phyloP scores from a whole-genome alignment of 2,329 filamentous ascomycete genomes.

The Trichoderma sp. region DNA sequence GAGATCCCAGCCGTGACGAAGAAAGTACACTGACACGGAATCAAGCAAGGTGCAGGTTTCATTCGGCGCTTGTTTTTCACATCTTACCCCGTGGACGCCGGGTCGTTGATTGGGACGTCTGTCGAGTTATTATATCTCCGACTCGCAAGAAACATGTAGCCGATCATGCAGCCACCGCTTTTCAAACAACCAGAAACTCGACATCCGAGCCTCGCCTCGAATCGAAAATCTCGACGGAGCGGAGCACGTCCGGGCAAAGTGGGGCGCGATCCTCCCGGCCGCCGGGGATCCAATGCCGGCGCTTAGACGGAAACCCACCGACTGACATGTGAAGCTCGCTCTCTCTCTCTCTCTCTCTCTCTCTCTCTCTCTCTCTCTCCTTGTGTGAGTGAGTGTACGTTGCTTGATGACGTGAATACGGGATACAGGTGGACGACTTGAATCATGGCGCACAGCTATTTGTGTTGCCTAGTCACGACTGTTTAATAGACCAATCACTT shows the following conservation, averaged over 20 bases:
- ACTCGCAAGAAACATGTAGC: neutral
- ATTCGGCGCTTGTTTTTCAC: neutral
- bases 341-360: neutral
- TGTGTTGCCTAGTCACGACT: neutral
- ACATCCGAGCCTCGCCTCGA: neutral
- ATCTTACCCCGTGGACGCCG: neutral
- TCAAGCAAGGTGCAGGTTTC: neutral
- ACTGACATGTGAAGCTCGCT: neutral
- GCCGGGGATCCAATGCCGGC: neutral
- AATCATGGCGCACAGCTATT: constrained; percentile 2
- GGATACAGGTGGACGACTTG: neutral
- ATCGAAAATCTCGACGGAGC: neutral
- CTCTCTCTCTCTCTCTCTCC: neutral
- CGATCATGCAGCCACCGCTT: constrained; percentile 5
- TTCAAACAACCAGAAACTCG: neutral
- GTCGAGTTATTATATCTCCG: neutral
- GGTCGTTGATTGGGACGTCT: neutral
- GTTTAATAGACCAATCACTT: neutral
- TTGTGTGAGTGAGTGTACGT: too few species aligned
- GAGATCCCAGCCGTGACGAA: neutral
- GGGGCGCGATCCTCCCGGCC: constrained; percentile 17
- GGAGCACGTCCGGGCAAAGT: constrained; percentile 9
- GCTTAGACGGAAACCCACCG: neutral
- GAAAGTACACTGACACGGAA: neutral
- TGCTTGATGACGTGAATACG: neutral